phyloP scores from a whole-genome alignment of 2,329 filamentous ascomycete genomes.

The Monosporascus sp. region DNA sequence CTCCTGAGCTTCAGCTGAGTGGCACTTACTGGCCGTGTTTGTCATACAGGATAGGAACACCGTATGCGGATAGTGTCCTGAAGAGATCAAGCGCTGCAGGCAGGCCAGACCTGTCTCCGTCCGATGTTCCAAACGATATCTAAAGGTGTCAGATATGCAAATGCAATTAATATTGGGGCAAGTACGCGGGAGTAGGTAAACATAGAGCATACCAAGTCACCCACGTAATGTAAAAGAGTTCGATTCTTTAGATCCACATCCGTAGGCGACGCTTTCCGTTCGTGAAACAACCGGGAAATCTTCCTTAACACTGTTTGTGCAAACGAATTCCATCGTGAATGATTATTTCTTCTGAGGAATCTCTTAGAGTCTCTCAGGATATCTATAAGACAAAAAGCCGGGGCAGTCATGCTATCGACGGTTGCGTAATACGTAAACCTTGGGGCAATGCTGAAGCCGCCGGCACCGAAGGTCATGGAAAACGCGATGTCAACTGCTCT shows the following conservation, averaged over 20 bases:
- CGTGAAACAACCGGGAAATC: not conserved
- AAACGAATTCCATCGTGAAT: no score
- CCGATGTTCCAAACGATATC: no score
- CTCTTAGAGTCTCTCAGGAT: not conserved
- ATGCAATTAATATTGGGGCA: not conserved
- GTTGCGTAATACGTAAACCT: not conserved
- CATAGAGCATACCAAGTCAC: not conserved
- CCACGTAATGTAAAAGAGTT: not conserved
- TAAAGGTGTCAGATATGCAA: not conserved
- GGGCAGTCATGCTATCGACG: not conserved
- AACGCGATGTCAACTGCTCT: not conserved
- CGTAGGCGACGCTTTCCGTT: not conserved
- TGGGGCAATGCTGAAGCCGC: not conserved
- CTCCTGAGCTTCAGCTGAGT: not conserved
- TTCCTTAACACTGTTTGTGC: not conserved
- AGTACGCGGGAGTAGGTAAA: no score
- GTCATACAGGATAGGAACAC: not conserved
- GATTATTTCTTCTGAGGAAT: no score
- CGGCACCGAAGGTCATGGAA: not conserved
- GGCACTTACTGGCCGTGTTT: not conserved
- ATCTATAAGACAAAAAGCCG: not conserved
- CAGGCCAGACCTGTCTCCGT: no score
- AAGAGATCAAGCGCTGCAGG: not conserved
- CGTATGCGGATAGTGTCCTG: not conserved
- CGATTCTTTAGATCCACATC: not conserved